Evolutionary conservation across 345 rosid genomes (phyloP), one percentile per base, ranked within the genome.

Genomic region (Conringia planisiliqua): DNA sequence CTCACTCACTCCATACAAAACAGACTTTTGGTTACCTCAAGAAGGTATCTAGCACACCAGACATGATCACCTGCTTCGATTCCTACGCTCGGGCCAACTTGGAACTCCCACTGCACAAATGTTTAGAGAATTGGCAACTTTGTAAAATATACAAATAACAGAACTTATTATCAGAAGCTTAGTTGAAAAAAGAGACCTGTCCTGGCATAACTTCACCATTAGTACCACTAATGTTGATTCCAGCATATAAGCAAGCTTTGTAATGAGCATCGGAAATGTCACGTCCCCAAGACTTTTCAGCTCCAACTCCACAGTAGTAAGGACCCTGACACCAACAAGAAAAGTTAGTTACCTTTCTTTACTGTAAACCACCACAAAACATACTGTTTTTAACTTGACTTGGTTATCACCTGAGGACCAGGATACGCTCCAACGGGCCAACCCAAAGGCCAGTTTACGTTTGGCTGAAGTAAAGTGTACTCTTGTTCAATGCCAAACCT

Each of bases 191-290:
- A 33, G 40, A 57, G 51, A 95, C 99, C 97, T 95, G 97, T 77
- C 97, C 97, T 0, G 97, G 99, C 99, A 95, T 95, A 76, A 95
- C 97, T 86, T 95, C 97, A 43, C 97, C 99, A 29, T 95, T 95
- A 79, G 97, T 95, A 50, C 97, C 99, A 74, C 96, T 81, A 33
- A 92, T 88, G 86, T 92, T 90, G 46, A 95, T 86, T 36, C 99
- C 99, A 50, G 99, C 99, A 80, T 87, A 95, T 65, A 95, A 74
- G 71, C 99, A 95, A 80, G 97, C 97, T 80, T 95, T 95, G 85
- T 95, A 91, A 80, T 91, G 97, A 71, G 99, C 97, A 84, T 95
- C 97, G 18, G 97, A 86, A 79, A 95, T 90, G 84, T 95, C 99
- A 70, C 99, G 96, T 7, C 97, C 97, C 47, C 90, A 95, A 4